Conservation (phyloP, 2,329 filamentous ascomycete genomes). For the Huntiella abstrusa region DNA sequence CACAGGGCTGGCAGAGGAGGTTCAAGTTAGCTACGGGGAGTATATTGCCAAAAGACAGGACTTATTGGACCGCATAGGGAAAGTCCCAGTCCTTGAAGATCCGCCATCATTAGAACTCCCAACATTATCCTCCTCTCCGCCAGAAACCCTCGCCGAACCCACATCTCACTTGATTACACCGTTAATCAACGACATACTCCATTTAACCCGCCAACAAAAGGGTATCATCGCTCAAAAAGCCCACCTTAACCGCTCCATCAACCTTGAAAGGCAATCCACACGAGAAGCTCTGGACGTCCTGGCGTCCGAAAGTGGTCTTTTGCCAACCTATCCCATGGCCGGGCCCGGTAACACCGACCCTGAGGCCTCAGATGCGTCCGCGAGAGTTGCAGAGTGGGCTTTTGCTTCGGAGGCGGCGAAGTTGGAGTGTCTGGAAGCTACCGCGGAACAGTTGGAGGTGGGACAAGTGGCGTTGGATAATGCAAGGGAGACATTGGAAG, state of each 20-base stretch:
- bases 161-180: constrained; percentile 31
- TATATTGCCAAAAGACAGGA: constrained; percentile 32
- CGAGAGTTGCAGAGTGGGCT: constrained; percentile 36
- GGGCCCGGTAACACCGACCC: constrained; percentile 26
- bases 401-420: constrained; percentile 41
- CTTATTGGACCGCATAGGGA: constrained; percentile 16
- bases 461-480: constrained; percentile 37
- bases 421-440: constrained; percentile 35
- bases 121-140: constrained; percentile 2
- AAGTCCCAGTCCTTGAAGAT: constrained; percentile 5
- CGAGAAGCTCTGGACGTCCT: constrained; percentile 33
- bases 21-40: constrained; percentile 33
- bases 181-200: constrained; percentile 34
- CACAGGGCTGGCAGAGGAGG: constrained; percentile 16
- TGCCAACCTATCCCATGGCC: constrained; percentile 31
- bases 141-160: constrained; percentile 11
- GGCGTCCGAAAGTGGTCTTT: constrained; percentile 42
- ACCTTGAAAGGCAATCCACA: constrained; percentile 31
- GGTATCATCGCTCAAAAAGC: constrained; percentile 37
- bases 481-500: constrained; percentile 29
- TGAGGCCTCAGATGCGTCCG: constrained; percentile 15
- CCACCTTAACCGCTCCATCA: constrained; percentile 31
- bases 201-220: constrained; percentile 37
- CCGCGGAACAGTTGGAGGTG: constrained; percentile 40
- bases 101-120: constrained; percentile 4